phyloP scores from a whole-genome alignment of 192 early-diverging fungal species.

The Piromyces sp. region DNA sequence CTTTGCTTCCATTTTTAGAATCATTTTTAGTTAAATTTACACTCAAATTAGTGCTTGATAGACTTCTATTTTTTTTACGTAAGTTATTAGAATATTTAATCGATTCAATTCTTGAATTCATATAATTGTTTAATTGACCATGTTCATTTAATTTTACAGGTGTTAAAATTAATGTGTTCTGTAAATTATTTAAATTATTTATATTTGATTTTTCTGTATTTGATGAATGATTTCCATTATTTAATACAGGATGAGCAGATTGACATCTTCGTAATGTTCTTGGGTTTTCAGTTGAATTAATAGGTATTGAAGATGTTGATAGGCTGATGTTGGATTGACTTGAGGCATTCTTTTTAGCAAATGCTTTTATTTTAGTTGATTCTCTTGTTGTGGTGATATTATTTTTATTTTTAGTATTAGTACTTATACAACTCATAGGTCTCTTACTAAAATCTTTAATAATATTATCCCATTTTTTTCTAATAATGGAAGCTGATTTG shows the following conservation, averaged over 20 bases:
- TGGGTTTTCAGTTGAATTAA: background rate
- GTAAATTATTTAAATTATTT: background rate
- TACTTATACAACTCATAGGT: background rate
- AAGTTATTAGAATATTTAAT: background rate
- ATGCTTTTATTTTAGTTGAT: background rate
- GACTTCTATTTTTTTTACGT: background rate
- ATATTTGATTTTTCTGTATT: background rate
- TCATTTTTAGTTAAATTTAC: background rate
- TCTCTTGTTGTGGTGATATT: background rate
- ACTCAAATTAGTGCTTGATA: background rate
- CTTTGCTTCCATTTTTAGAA: background rate
- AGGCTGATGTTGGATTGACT: background rate
- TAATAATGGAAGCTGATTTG: background rate
- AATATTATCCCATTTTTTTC: background rate
- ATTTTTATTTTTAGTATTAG: background rate
- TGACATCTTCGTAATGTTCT: background rate
- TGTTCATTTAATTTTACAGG: background rate
- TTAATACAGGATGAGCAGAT: background rate
- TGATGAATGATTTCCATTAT: background rate
- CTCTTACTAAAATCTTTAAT: background rate
- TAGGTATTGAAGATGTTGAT: background rate
- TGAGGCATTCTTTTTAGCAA: background rate
- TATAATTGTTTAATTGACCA: background rate
- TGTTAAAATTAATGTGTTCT: background rate
- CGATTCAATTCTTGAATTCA: background rate